Evolutionary conservation across 352 stramenopile species (phyloP), one percentile per base, ranked within the genome.

Genomic region (Globisporangium canariense): DNA sequence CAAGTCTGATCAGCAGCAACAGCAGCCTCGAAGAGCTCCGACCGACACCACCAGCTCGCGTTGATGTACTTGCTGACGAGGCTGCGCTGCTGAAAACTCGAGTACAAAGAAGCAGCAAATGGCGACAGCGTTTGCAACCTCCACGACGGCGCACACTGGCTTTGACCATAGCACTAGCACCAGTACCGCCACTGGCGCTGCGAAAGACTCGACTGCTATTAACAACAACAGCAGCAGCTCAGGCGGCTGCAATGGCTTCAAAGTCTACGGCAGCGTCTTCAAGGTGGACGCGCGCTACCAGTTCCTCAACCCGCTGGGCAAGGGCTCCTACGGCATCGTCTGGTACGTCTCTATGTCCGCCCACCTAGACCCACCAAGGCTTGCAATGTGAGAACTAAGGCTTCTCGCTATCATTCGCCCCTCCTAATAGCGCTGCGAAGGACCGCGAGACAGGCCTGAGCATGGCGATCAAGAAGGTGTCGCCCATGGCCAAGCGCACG

Each of bases 381-480:
- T 55, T 55, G 28, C n/a, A 10, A n/a, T 61, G 18, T 22, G 43
- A 49, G 4, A 22, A 49, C 43, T 49, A 40, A 56, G 32, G 32
- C 32, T 36, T 36, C 32, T 36, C 4, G 32, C 32, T 36, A 36
- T 10, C 32, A 36, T 36, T 36, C 32, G 7, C 7, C 7, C 32
- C 4, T 25, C 30, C 10, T 8, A 4, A 6, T 32, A 94, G 88
- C 60, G 83, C 85, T 2, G 91, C 88, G 18, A 87, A 83, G 67
- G 89, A 97, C 59, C 70, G 72, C 4, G 69, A 83, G 49, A 95
- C 86, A 1, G 82, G 83, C 0, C 74, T 88, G 70, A 81, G 83
- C 22, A 74, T 97, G n/a, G 91, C 90, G 14, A 97, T 98, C 66
- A 97, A 98, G 73, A 96, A 96, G 57, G 86, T 97, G 20, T 85